phyloP scores from a whole-genome alignment of 352 stramenopile genomes.

The Poterioochromonas sp. region DNA sequence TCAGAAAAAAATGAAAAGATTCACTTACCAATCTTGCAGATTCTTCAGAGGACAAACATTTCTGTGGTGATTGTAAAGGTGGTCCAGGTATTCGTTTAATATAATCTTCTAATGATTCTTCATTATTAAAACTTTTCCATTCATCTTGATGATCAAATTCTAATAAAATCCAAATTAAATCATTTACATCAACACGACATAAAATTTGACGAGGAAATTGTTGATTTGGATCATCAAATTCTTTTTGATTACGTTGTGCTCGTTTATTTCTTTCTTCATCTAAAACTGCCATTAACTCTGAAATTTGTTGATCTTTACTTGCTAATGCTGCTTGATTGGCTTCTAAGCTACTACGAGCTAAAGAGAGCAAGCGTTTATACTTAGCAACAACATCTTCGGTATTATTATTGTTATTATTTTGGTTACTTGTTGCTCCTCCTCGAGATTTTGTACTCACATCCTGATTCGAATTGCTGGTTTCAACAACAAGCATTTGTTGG shows the following conservation, averaged over 20 bases:
- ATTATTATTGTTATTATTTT: not conserved
- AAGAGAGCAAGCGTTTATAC: constrained; percentile 55
- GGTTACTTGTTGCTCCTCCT: too few species aligned
- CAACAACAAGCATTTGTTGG: too few species aligned
- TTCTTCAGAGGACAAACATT: constrained; percentile 23
- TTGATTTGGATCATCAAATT: constrained; percentile 1
- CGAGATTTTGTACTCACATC: too few species aligned
- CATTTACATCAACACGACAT: constrained; percentile 7
- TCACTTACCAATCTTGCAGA: not conserved
- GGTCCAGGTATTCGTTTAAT: constrained; percentile 13
- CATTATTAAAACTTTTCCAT: constrained; percentile 17
- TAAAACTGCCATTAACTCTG: constrained; percentile 34
- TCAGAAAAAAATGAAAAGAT: too few species aligned
- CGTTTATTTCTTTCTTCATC: constrained; percentile 47
- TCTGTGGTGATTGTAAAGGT: not conserved
- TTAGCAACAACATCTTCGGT: constrained; percentile 55
- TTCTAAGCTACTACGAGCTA: constrained; percentile 29
- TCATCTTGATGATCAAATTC: constrained; percentile 20
- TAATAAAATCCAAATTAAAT: constrained; percentile 8
- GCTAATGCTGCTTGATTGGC: constrained; percentile 20
- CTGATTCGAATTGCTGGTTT: too few species aligned
- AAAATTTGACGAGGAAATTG: constrained; percentile 1
- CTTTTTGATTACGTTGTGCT: constrained; percentile 57
- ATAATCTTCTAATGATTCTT: constrained; percentile 3
- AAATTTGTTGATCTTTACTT: constrained; percentile 7